A percentile compares a stretch with the other conserved stretches of the same genome.
Evolutionary conservation across 768 basidiomycete genomes (phyloP).

Genomic region (Hemileccinum impolitum): DNA sequence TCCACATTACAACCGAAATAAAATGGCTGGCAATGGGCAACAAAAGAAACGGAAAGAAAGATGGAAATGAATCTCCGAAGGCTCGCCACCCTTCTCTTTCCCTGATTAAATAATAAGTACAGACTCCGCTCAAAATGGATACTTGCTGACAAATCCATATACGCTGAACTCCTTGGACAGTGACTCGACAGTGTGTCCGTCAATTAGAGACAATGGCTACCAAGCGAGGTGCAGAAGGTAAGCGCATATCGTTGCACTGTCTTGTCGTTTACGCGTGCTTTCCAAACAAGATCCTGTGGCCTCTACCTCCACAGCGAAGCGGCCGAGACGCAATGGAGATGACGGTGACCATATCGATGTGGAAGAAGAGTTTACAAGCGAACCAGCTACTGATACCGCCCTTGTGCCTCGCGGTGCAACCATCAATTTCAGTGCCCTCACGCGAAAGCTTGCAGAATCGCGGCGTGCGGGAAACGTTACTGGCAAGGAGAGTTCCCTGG

Average conservation of each 20-base stretch:
- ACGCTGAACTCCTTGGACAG: not conserved
- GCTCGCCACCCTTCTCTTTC: not conserved
- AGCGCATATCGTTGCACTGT: not conserved
- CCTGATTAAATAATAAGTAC: conserved; percentile 19
- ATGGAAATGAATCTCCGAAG: conserved; percentile 35
- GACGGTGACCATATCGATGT: conserved; percentile 58
- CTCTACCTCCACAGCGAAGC: conserved; percentile 34
- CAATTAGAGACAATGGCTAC: conserved; percentile 29
- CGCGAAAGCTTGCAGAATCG: conserved; percentile 71
- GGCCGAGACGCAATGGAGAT: conserved; percentile 42
- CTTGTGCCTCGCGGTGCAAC: conserved; percentile 69
- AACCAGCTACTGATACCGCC: conserved; percentile 31
- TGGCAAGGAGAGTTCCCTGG: conserved; percentile 50
- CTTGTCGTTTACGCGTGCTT: not conserved
- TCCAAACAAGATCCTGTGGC: conserved; percentile 18
- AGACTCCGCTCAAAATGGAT: conserved; percentile 33
- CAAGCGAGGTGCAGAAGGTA: conserved; percentile 42
- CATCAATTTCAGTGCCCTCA: conserved; percentile 85
- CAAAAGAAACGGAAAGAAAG: conserved; percentile 17
- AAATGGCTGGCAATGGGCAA: conserved; percentile 16
- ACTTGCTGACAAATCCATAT: conserved; percentile 26
- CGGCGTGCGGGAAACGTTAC: conserved; percentile 40
- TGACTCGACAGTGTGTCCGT: not conserved
- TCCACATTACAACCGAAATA: conserved; percentile 67
- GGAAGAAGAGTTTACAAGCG: conserved; percentile 49